A percentile compares a stretch with the other conserved stretches of the same genome.
These are phyloP conservation scores for Anthracocystis panici-leucophaei DNA, from an alignment of 1,284 basidiomycete species.

Conservation along the genomic window DNA sequence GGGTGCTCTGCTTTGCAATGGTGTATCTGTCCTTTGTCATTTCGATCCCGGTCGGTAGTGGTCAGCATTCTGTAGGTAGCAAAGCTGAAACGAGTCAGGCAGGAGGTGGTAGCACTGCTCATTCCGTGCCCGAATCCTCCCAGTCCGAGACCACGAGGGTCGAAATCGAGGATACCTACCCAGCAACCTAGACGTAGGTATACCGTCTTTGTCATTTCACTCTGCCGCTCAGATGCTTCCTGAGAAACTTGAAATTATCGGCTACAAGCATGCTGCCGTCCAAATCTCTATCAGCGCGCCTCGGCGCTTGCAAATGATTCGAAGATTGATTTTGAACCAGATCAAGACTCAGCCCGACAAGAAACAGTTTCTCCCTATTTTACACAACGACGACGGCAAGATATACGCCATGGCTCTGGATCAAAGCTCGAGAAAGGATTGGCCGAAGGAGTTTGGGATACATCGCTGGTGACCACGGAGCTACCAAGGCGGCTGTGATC, in stretches of 20 bases:
- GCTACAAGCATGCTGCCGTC: not conserved
- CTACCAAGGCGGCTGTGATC: not conserved
- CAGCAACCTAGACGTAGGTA: no score
- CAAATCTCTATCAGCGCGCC: no score
- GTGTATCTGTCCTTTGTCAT: no score
- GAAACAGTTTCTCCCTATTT: not conserved
- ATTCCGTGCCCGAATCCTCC: no score
- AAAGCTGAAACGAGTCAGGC: no score
- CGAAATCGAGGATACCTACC: no score
- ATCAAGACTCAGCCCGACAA: not conserved
- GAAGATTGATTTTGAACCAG: not conserved
- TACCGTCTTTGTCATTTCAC: no score
- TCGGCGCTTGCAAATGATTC: not conserved
- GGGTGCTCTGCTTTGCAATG: no score
- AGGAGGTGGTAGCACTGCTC: no score
- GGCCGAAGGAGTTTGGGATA: not conserved
- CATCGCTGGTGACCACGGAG: not conserved
- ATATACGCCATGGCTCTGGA: slow-evolving; percentile 1
- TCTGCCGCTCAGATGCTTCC: not conserved
- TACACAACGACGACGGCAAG: not conserved
- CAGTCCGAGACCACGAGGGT: no score
- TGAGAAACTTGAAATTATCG: not conserved
- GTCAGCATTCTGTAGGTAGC: no score
- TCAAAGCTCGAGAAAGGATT: not conserved
- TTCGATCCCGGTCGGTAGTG: no score